These are phyloP conservation scores for Pichia californica DNA, from an alignment of 805 yeast species.

Conservation along the genomic window DNA sequence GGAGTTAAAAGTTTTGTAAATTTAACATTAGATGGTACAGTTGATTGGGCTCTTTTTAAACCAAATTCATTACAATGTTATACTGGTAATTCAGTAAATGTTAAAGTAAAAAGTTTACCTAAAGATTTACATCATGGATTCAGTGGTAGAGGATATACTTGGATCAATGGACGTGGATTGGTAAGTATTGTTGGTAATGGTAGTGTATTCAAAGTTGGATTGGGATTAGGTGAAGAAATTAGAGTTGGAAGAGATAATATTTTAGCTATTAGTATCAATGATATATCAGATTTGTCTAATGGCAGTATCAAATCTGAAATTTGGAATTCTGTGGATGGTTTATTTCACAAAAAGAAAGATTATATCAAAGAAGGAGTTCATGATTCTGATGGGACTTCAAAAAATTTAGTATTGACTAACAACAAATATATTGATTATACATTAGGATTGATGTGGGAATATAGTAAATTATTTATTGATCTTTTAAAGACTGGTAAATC, in stretches of 20 bases:
- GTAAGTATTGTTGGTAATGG: constrained; percentile 51
- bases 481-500: neutral
- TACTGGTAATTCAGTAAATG: constrained; percentile 44
- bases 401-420: neutral
- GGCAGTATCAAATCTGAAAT: constrained; percentile 14
- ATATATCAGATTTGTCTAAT: constrained; percentile 35
- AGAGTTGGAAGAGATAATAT: constrained; percentile 40
- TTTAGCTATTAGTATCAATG: constrained; percentile 45
- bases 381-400: neutral
- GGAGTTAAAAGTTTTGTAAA: constrained; percentile 36
- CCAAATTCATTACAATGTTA: constrained; percentile 43
- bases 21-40: constrained; percentile 48
- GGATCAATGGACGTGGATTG: constrained; percentile 53
- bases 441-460: neutral
- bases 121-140: constrained; percentile 29
- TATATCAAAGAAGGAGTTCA: neutral
- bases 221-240: constrained; percentile 42
- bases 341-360: neutral
- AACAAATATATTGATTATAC: neutral
- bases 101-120: constrained; percentile 37
- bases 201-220: constrained; percentile 40
- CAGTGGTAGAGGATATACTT: constrained; percentile 34
- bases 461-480: neutral
- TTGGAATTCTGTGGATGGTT: constrained; percentile 11
- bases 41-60: constrained; percentile 57